Conservation (phyloP, 164 flowering plant genomes). For the Tetracentron sinense region DNA sequence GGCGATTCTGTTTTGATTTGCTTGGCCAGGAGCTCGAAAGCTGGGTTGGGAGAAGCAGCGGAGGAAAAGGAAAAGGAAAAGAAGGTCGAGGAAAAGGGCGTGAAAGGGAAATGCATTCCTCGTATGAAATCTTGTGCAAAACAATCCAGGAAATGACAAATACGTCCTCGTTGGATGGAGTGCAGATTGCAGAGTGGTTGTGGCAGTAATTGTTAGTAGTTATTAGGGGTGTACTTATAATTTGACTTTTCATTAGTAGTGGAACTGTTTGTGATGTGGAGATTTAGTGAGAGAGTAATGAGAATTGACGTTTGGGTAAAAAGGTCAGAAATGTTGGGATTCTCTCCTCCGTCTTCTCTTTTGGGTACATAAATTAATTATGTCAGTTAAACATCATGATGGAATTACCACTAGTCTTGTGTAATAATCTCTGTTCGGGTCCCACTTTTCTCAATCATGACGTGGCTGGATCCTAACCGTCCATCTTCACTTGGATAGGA, state of each 20-base stretch:
- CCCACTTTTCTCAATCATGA: too few relatives aligned
- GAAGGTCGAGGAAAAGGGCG: slow-evolving; percentile 15
- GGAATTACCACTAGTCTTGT: too few relatives aligned
- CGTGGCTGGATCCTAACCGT: too few relatives aligned
- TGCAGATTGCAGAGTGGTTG: too few relatives aligned
- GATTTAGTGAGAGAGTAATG: background rate
- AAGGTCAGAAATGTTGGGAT: background rate
- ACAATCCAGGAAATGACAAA: slow-evolving; percentile 11
- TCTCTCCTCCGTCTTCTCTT: too few relatives aligned
- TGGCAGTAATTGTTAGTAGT: background rate
- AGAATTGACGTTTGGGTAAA: background rate
- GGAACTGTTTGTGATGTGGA: too few relatives aligned
- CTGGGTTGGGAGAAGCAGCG: slow-evolving; percentile 25
- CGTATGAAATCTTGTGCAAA: slow-evolving; percentile 24
- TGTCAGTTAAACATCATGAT: too few relatives aligned
- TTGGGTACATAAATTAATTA: too few relatives aligned
- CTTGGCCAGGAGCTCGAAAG: slow-evolving; percentile 30
- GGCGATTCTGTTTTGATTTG: too few relatives aligned
- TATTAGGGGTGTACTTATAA: background rate
- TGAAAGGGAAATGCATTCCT: slow-evolving; percentile 57
- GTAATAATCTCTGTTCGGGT: too few relatives aligned
- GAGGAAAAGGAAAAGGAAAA: slow-evolving; percentile 13
- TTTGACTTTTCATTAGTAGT: background rate
- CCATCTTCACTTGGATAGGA: too few relatives aligned
- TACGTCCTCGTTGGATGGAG: background rate